These are phyloP conservation scores for Aegilops umbellulata DNA, from an alignment of 176 grass and related monocot species.

Conservation along the genomic window DNA sequence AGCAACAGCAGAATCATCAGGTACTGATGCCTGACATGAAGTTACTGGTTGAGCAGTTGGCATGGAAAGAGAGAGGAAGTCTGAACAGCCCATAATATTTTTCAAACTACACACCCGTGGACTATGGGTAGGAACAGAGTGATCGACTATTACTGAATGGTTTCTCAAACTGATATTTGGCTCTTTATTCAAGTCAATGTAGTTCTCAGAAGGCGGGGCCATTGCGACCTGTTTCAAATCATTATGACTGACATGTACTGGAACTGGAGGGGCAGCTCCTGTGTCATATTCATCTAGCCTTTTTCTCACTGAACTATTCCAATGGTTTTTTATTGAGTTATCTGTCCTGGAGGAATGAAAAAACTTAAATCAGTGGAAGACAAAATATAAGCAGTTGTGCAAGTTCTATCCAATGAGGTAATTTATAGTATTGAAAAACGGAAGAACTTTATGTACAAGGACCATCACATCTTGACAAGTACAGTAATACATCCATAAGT, in stretches of 20 bases:
- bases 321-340: slow-evolving; percentile 97
- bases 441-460: neutral
- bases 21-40: slow-evolving; percentile 11
- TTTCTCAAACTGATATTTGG: slow-evolving; percentile 21
- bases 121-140: slow-evolving; percentile 28
- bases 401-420: slow-evolving; percentile 5
- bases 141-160: slow-evolving; percentile 8
- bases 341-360: slow-evolving; percentile 73
- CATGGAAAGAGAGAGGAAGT: slow-evolving; percentile 38
- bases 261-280: slow-evolving; percentile 25
- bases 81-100: slow-evolving; percentile 30
- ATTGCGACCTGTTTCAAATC: slow-evolving; percentile 29
- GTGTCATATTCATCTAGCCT: slow-evolving; percentile 50
- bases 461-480: neutral
- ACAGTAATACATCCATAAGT: neutral
- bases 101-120: slow-evolving; percentile 23
- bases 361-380: slow-evolving; percentile 16
- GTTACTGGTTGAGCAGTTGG: slow-evolving; percentile 34
- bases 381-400: neutral
- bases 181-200: slow-evolving; percentile 45
- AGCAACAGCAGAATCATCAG: slow-evolving; percentile 31
- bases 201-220: slow-evolving; percentile 5
- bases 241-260: slow-evolving; percentile 14
- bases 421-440: neutral
- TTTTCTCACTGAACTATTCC: slow-evolving; percentile 95